Conservation (phyloP, 176 grass and related monocot species). For the Dactylis glomerata region DNA sequence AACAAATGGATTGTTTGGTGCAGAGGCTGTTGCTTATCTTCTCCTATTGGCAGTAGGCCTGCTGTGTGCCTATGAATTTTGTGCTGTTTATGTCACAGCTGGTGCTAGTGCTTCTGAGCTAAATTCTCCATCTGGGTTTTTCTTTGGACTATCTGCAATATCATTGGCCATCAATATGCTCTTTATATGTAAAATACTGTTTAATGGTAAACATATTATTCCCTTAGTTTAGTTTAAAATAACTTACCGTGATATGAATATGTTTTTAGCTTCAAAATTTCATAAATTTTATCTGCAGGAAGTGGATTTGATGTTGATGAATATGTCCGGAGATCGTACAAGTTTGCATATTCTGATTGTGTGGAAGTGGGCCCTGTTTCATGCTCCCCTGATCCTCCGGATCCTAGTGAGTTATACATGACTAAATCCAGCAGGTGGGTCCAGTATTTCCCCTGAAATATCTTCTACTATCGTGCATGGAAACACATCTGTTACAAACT, state of each 20-base stretch:
- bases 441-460: slow-evolving; percentile 4
- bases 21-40: slow-evolving; percentile 96
- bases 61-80: slow-evolving; percentile 92
- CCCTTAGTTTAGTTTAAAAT: neutral
- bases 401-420: slow-evolving; percentile 95
- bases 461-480: neutral
- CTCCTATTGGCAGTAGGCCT: slow-evolving; percentile 85
- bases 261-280: neutral
- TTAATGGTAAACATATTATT: slow-evolving; percentile 69
- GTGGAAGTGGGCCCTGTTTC: slow-evolving; percentile 92
- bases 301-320: slow-evolving; percentile 98
- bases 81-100: slow-evolving; percentile 94
- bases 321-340: slow-evolving; percentile 87
- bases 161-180: slow-evolving; percentile 98
- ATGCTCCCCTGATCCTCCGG: slow-evolving; percentile 80
- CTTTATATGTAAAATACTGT: slow-evolving; percentile 97
- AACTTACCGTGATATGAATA: neutral
- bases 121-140: slow-evolving; percentile 92
- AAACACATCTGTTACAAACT: neutral
- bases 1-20: slow-evolving; percentile 45
- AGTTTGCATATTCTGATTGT: slow-evolving; percentile 99
- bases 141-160: slow-evolving; percentile 95
- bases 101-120: slow-evolving; percentile 82
- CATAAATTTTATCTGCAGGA: slow-evolving; percentile 49
- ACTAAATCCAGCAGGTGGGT: slow-evolving; percentile 86